These are phyloP conservation scores for Saccharum hybrid DNA, from an alignment of 202 grass and related monocot genomes.

Conservation along the genomic window DNA sequence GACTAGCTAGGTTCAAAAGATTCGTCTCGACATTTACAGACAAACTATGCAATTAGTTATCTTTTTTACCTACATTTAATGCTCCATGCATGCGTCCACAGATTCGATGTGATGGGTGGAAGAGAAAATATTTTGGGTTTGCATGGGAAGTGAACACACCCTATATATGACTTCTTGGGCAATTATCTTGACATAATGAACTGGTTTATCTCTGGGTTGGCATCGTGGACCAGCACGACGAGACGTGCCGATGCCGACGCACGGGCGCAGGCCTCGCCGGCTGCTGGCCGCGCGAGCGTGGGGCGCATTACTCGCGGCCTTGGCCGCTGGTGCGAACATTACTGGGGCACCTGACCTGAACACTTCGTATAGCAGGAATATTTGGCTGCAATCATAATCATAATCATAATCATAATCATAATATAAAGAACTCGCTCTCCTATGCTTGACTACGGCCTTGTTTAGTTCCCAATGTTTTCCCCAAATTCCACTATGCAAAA, in stretches of 20 bases:
- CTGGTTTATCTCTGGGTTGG: slow-evolving; percentile 15
- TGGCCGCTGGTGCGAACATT: neutral
- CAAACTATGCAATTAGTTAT: too few species aligned
- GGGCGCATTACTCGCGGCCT: slow-evolving; percentile 33
- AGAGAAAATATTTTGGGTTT: too few species aligned
- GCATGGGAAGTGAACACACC: too few species aligned
- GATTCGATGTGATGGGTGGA: too few species aligned
- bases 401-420: too few species aligned
- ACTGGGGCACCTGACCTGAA: neutral
- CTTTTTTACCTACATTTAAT: too few species aligned
- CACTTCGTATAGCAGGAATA: neutral
- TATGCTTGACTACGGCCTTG: too few species aligned
- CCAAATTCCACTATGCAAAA: too few species aligned
- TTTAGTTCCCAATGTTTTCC: too few species aligned
- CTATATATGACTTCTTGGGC: neutral
- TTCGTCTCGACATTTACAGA: too few species aligned
- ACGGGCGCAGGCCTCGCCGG: neutral
- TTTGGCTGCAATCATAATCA: neutral
- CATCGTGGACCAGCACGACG: neutral
- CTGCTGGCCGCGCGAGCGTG: slow-evolving; percentile 37
- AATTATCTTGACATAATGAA: neutral
- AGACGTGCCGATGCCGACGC: neutral
- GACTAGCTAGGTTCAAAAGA: too few species aligned
- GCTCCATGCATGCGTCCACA: too few species aligned
- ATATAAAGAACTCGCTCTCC: neutral